A percentile compares a stretch with the other conserved stretches of the same genome.
phyloP scores from a whole-genome alignment of 1,139 yeast species.

The Diutina catenulata region DNA sequence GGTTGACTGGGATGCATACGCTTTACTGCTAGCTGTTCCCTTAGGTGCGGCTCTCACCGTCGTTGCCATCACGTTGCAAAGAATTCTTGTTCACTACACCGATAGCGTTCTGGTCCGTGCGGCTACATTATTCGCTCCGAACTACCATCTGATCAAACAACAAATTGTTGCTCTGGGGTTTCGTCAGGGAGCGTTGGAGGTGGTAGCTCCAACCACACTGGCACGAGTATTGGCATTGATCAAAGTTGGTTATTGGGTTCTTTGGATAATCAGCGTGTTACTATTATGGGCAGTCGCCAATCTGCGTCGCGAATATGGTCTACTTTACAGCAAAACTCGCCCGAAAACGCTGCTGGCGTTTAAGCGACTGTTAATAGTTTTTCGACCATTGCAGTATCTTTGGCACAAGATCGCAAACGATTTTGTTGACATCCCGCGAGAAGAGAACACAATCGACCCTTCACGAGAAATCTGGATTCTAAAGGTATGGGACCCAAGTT shows the following conservation, averaged over 20 bases:
- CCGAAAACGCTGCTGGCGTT: constrained; percentile 3
- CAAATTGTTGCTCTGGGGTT: not conserved
- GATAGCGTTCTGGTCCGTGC: not conserved
- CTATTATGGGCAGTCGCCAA: not conserved
- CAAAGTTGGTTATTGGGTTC: not conserved
- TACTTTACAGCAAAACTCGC: not conserved
- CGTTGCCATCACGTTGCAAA: not conserved
- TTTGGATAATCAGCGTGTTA: not conserved
- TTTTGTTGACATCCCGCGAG: not conserved
- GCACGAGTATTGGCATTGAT: no score
- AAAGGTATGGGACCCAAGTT: not conserved
- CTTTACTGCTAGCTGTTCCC: not conserved
- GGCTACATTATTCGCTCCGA: not conserved
- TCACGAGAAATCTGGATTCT: constrained; percentile 1
- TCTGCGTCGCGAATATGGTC: not conserved
- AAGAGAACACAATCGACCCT: constrained; percentile 1
- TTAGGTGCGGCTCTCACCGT: not conserved
- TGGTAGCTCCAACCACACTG: not conserved
- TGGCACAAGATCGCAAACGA: not conserved
- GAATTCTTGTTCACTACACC: not conserved
- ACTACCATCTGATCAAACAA: constrained; percentile 4
- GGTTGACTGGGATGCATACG: constrained; percentile 3
- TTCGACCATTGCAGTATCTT: not conserved
- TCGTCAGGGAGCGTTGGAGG: not conserved
- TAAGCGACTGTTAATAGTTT: not conserved